phyloP scores from a whole-genome alignment of 108 stramenopile genomes.

The Fragilaria crotonensis region DNA sequence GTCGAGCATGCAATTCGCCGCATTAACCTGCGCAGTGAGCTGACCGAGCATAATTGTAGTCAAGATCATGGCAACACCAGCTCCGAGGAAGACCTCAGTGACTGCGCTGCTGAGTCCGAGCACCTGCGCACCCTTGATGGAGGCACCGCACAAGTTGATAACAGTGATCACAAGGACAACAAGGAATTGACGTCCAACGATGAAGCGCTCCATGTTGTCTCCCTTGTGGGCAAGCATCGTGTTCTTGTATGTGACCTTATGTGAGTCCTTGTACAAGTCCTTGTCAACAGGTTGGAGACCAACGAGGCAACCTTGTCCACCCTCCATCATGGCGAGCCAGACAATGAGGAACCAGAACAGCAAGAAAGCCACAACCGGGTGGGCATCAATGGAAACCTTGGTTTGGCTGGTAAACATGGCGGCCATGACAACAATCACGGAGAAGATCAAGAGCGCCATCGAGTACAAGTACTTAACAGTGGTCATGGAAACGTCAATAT shows the following conservation, averaged over 20 bases:
- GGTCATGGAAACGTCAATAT: too few species aligned
- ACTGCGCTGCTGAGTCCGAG: slow-evolving; percentile 6
- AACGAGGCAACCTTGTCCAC: slow-evolving; percentile 28
- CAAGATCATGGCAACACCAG: slow-evolving; percentile 59
- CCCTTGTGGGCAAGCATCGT: slow-evolving; percentile 34
- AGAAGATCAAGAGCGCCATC: slow-evolving; percentile 17
- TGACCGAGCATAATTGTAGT: slow-evolving; percentile 48
- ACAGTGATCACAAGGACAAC: slow-evolving; percentile 21
- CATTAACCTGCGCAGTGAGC: slow-evolving; percentile 26
- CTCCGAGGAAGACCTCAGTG: slow-evolving; percentile 14
- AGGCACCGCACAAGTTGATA: slow-evolving; percentile 15
- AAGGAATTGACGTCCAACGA: slow-evolving; percentile 35
- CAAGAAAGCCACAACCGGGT: slow-evolving; percentile 24
- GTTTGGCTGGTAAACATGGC: slow-evolving; percentile 24
- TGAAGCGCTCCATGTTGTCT: too few species aligned
- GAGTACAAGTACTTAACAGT: slow-evolving; percentile 30
- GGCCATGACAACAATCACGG: slow-evolving; percentile 24
- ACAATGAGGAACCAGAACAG: slow-evolving; percentile 27
- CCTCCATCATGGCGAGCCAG: slow-evolving; percentile 32
- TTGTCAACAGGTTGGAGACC: slow-evolving; percentile 42
- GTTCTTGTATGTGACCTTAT: slow-evolving; percentile 31
- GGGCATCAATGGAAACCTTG: slow-evolving; percentile 5
- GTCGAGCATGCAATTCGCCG: slow-evolving; percentile 28
- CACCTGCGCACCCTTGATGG: slow-evolving; percentile 7
- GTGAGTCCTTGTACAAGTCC: slow-evolving; percentile 38